Base-by-base conservation (phyloP, 2,329 filamentous ascomycete genomes). In the Scleromitrula shiraiana region DNA sequence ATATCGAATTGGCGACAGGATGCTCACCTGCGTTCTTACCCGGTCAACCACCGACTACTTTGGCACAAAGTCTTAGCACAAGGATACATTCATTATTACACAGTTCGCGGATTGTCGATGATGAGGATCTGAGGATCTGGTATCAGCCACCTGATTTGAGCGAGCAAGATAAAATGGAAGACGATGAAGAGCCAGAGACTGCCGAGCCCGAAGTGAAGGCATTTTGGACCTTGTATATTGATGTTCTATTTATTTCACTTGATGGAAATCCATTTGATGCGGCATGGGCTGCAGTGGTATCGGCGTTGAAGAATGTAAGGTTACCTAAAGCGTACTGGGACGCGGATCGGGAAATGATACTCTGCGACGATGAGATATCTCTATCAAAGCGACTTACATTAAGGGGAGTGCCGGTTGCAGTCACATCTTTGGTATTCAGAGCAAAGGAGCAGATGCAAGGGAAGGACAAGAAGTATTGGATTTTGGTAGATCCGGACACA, bases 191-290 rank as follows among this genome's bases (percentile, higher is more conserved):
- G 9, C 52, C 53, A 9, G 59, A 62, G 26, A 49, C 50, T 3
- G 52, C 64, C 45, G 65, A 65, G 29, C 64, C 65, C 7, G 74
- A 80, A 53, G 67, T 91, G 9, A 91, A 86, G 64, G 93, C 85
- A 0, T 97, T 94, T 66, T 98, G 91, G 93, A 83, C 87, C 8
- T 78, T 98, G 17, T 96, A 95, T 67, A 86, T 98, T 56, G 91
- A 97, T 63, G 75, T 96, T n/a, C 78, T 96, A 62, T 93, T 95
- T 68, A 83, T 98, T 56, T 94, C 88, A 0, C 80, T 95, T 41
- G 90, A 95, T 55, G 91, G 91, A 5, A 95, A 93, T 60, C 80
- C 88, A 1, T 90, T 97, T 56, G 91, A 98, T 62, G 86, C 88
- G 0, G 88, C 88, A 0, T 97, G 91, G 90, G 77, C 84, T 1